These are phyloP conservation scores for Ophiocordyceps polyrhachis-furcata DNA, from an alignment of 2,329 filamentous ascomycete species.

Conservation along the genomic window DNA sequence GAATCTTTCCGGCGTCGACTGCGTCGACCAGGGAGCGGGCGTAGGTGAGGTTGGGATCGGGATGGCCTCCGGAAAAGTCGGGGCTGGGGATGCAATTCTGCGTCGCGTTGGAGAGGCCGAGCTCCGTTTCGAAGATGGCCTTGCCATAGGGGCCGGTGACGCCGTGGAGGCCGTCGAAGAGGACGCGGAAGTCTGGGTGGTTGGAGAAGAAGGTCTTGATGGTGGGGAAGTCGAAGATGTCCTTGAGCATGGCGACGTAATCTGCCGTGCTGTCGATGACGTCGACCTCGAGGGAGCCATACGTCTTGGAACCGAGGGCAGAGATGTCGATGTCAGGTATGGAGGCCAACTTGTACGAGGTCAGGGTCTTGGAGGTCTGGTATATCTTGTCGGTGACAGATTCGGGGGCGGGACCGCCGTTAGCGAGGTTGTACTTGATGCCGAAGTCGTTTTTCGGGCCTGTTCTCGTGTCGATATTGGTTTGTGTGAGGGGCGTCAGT, in stretches of 20 bases:
- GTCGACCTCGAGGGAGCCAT: constrained; percentile 80
- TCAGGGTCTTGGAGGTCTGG: constrained; percentile 74
- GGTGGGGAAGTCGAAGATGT: constrained; percentile 93
- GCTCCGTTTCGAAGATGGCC: constrained; percentile 86
- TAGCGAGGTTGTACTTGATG: constrained; percentile 98
- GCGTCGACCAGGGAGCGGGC: constrained; percentile 86
- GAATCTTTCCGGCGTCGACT: constrained; percentile 79
- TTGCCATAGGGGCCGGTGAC: constrained; percentile 91
- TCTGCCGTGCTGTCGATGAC: constrained; percentile 84
- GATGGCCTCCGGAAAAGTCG: constrained; percentile 94
- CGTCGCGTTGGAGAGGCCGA: constrained; percentile 58
- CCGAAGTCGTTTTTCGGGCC: constrained; percentile 90
- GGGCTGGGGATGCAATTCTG: constrained; percentile 87
- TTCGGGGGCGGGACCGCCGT: constrained; percentile 89
- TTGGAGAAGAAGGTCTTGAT: constrained; percentile 85
- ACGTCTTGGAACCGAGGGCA: constrained; percentile 66
- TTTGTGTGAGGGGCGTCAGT: not conserved
- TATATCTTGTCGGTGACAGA: constrained; percentile 97
- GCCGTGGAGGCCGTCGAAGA: constrained; percentile 87
- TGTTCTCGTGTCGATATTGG: constrained; percentile 14
- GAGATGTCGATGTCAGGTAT: constrained; percentile 74
- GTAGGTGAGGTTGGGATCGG: constrained; percentile 94
- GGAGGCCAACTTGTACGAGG: constrained; percentile 78
- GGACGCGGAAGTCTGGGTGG: constrained; percentile 85
- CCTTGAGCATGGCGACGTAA: constrained; percentile 89